These are phyloP conservation scores for Ilyonectria destructans DNA, from an alignment of 2,329 filamentous ascomycete species.

Conservation along the genomic window DNA sequence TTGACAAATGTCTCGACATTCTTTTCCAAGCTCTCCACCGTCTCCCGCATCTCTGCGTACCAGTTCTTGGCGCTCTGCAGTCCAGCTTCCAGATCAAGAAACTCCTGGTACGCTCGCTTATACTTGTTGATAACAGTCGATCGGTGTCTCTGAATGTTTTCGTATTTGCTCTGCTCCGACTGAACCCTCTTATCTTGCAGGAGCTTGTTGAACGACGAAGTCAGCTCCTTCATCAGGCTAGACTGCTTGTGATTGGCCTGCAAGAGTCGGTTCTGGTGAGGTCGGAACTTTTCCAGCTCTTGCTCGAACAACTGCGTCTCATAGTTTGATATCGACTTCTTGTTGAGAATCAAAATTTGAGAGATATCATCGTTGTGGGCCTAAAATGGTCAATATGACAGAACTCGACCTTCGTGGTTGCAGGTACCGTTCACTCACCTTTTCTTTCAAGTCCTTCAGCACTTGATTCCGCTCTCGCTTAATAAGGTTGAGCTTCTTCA, in stretches of 20 bases:
- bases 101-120: slow-evolving; percentile 92
- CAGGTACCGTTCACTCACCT: slow-evolving; percentile 71
- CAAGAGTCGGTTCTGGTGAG: slow-evolving; percentile 90
- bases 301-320: slow-evolving; percentile 94
- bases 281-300: slow-evolving; percentile 97
- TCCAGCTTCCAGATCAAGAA: slow-evolving; percentile 89
- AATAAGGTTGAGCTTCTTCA: slow-evolving; percentile 92
- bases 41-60: slow-evolving; percentile 97
- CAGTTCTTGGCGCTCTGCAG: slow-evolving; percentile 91
- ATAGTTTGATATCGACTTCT: slow-evolving; percentile 94
- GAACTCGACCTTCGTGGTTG: background rate
- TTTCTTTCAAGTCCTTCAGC: slow-evolving; percentile 96
- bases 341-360: slow-evolving; percentile 96
- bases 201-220: slow-evolving; percentile 86
- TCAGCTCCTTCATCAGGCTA: slow-evolving; percentile 94
- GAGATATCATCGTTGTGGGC: slow-evolving; percentile 98
- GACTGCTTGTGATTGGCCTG: slow-evolving; percentile 97
- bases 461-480: slow-evolving; percentile 94
- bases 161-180: slow-evolving; percentile 95
- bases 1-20: slow-evolving; percentile 98
- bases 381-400: slow-evolving; percentile 62
- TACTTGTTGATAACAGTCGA: slow-evolving; percentile 88
- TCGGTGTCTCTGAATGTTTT: slow-evolving; percentile 87
- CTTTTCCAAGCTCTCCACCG: slow-evolving; percentile 91
- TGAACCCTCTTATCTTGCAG: slow-evolving; percentile 95